phyloP scores from a whole-genome alignment of 257 asterid genomes.

The Nicotiana benthamiana region DNA sequence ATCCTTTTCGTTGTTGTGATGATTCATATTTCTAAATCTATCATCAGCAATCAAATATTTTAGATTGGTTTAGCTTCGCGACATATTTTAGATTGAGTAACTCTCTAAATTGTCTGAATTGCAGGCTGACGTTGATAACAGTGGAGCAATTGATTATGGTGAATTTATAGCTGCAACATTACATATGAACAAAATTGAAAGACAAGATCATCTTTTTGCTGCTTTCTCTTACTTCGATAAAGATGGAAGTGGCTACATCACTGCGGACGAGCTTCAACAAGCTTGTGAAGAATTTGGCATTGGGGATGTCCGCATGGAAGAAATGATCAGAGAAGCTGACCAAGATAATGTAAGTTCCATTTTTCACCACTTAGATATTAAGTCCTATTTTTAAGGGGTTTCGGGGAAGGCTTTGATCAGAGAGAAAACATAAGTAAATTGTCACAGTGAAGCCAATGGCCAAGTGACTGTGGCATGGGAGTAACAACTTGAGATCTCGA shows the following conservation, averaged over 20 bases:
- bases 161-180: conserved; percentile 87
- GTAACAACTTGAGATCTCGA: not conserved
- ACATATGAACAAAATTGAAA: conserved; percentile 74
- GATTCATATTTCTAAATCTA: not conserved
- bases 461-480: not conserved
- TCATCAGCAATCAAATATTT: not conserved
- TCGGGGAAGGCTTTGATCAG: not conserved
- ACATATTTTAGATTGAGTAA: not conserved
- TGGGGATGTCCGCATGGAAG: conserved; percentile 71
- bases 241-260: conserved; percentile 20
- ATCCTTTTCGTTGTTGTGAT: not conserved
- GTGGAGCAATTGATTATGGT: conserved; percentile 80
- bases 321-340: conserved; percentile 80
- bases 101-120: conserved; percentile 12
- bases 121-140: conserved; percentile 90
- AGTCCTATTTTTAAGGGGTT: not conserved
- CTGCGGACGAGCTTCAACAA: conserved; percentile 21
- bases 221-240: conserved; percentile 20
- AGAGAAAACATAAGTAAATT: not conserved
- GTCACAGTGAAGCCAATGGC: not conserved
- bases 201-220: conserved; percentile 34
- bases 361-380: not conserved
- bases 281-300: conserved; percentile 32
- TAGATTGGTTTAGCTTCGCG: not conserved
- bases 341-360: conserved; percentile 62